phyloP scores from a whole-genome alignment of 2,329 filamentous ascomycete genomes.

The Beauveria sp. region DNA sequence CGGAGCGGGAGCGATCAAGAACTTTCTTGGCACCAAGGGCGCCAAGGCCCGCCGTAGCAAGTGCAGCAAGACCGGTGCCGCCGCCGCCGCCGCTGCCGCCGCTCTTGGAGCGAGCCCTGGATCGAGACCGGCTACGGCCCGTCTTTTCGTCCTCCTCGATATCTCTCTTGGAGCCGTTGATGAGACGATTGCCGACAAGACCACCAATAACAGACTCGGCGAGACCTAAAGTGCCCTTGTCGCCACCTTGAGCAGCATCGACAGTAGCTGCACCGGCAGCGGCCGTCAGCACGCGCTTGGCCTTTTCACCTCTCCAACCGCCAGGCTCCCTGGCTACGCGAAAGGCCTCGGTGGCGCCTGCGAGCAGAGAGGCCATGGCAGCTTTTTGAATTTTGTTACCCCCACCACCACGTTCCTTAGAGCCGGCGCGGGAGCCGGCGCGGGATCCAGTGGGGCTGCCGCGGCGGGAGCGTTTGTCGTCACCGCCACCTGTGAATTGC shows the following conservation, averaged over 20 bases:
- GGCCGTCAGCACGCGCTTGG: slow-evolving; percentile 83
- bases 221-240: slow-evolving; percentile 75
- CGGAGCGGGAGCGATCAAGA: slow-evolving; percentile 40
- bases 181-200: slow-evolving; percentile 73
- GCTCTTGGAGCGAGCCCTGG: slow-evolving; percentile 49
- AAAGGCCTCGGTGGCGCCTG: slow-evolving; percentile 88
- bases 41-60: slow-evolving; percentile 55
- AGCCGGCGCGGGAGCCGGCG: slow-evolving; percentile 46
- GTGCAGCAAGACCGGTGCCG: slow-evolving; percentile 47
- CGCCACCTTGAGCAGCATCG: slow-evolving; percentile 65
- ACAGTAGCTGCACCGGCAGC: slow-evolving; percentile 80
- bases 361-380: slow-evolving; percentile 82
- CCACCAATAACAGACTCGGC: slow-evolving; percentile 84
- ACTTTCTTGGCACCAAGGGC: slow-evolving; percentile 56
- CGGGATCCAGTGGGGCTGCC: slow-evolving; percentile 37
- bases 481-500: slow-evolving; percentile 43
- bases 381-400: slow-evolving; percentile 69
- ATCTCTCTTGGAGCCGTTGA: slow-evolving; percentile 68
- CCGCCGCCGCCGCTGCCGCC: slow-evolving; percentile 34
- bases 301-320: slow-evolving; percentile 84
- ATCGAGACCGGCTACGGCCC: slow-evolving; percentile 62
- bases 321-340: slow-evolving; percentile 82
- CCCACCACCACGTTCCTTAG: slow-evolving; percentile 35
- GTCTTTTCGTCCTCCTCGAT: slow-evolving; percentile 54
- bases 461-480: slow-evolving; percentile 37